Evolutionary conservation across 345 rosid species (phyloP), one percentile per base, ranked within the genome.

Genomic region (Rhodamnia rubescens): DNA sequence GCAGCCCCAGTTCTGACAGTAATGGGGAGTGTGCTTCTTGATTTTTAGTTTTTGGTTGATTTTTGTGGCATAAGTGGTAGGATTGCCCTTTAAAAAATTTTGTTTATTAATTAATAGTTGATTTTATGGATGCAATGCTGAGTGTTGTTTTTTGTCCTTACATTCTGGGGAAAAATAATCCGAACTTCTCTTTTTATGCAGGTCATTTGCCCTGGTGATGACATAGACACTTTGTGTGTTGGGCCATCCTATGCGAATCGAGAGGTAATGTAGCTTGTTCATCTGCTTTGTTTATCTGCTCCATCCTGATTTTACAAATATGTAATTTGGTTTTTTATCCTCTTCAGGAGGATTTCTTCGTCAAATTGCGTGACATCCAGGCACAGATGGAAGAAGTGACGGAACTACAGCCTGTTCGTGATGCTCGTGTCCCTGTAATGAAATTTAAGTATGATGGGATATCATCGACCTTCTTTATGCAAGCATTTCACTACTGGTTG

Each of bases 381-480:
- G 92, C 92, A 42, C 94, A 93, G 86, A 92, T 92, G 95, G 98
- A 93, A 88, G 97, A 95, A 90, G 94, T 97, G 26, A 91, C 94
- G 29, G 98, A 95, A 90, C 92, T 97, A 84, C 98, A 95, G 85
- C 96, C 98, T 52, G 93, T 97, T 89, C 98, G 98, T 6, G 96
- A 97, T 84, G 99, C 99, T 87, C 98, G 95, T 83, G 99, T 97
- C 54, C 99, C 99, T 4, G 98, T 95, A 74, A 94, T 97, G 99
- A 97, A 94, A 90, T 95, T 97, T 87, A 97, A 95, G 88, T 97
- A 93, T 86, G 94, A 92, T 87, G 98, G 98, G 88, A 94, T 95
- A 92, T 92, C 98, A 14, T 97, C 81, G 99, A 97, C 90, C 98
- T 97, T 78, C 97, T 97, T 29, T 97, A 97, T 89, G 99, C 99